These are phyloP conservation scores for Verticillium klebahnii DNA, from an alignment of 2,329 filamentous ascomycete genomes.

Conservation along the genomic window DNA sequence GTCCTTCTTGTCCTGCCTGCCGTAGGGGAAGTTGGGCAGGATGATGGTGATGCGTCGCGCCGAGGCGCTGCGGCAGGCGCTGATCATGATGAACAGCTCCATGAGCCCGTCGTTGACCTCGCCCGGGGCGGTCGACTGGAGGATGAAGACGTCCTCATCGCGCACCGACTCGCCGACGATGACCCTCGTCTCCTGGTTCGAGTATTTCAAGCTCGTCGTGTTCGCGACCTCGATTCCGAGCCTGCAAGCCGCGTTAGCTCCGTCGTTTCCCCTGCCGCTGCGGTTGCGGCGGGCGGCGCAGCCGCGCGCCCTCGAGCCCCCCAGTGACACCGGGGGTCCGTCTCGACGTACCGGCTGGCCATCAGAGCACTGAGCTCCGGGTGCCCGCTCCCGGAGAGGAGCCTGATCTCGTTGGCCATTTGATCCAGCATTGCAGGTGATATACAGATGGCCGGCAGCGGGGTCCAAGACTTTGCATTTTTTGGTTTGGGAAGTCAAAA, in stretches of 20 bases:
- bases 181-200: conserved; percentile 74
- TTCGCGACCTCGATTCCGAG: conserved; percentile 64
- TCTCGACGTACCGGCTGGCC: conserved; percentile 17
- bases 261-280: background rate
- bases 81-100: conserved; percentile 92
- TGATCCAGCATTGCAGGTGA: conserved; percentile 4
- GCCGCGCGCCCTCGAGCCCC: too few species aligned
- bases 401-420: conserved; percentile 34
- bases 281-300: background rate
- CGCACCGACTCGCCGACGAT: conserved; percentile 86
- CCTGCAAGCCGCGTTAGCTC: conserved; percentile 27
- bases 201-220: conserved; percentile 68
- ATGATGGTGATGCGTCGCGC: conserved; percentile 83
- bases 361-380: conserved; percentile 26
- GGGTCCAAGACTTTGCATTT: background rate
- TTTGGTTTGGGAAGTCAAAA: background rate
- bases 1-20: conserved; percentile 90
- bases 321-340: background rate
- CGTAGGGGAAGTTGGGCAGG: conserved; percentile 86
- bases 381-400: conserved; percentile 29
- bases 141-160: conserved; percentile 78
- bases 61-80: conserved; percentile 59
- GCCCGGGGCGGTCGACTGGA: conserved; percentile 82
- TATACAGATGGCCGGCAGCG: conserved; percentile 2
- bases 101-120: conserved; percentile 92